Evolutionary conservation across 352 stramenopile genomes (phyloP).

Genomic region (Pythium rhizo-oryzae): DNA sequence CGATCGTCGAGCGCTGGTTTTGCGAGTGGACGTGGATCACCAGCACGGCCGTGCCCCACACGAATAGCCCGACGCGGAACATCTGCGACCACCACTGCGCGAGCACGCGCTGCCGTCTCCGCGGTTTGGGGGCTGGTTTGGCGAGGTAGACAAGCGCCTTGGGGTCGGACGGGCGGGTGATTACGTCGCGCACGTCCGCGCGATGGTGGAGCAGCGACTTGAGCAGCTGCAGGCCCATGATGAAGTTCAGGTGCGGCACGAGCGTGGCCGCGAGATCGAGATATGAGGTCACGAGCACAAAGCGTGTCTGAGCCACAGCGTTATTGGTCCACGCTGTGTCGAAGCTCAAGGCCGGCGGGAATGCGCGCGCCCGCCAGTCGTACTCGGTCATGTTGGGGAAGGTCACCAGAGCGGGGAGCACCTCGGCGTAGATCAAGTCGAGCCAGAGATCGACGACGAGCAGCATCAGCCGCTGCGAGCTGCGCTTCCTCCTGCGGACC

Average conservation of each 20-base stretch:
- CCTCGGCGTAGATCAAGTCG: not conserved
- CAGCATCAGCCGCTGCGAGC: too few species aligned
- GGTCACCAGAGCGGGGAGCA: not conserved
- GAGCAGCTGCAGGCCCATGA: not conserved
- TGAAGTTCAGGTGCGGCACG: conserved; percentile 14
- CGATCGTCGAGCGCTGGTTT: not conserved
- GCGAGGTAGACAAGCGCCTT: conserved; percentile 2
- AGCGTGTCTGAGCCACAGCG: not conserved
- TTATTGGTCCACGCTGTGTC: conserved; percentile 7
- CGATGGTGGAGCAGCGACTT: too few species aligned
- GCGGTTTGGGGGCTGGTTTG: too few species aligned
- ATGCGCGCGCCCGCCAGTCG: not conserved
- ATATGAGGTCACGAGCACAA: conserved; percentile 18
- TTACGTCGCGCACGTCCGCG: too few species aligned
- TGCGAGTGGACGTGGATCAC: not conserved
- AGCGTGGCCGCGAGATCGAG: conserved; percentile 13
- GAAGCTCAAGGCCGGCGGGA: not conserved
- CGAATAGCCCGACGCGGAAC: not conserved
- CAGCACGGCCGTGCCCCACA: not conserved
- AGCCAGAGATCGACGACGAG: not conserved
- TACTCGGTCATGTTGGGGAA: not conserved
- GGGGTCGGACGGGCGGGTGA: too few species aligned
- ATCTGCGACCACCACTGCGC: not conserved
- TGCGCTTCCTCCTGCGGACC: too few species aligned
- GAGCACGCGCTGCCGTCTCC: not conserved